phyloP scores from a whole-genome alignment of 257 asterid species.

The Verbascum thapsus region DNA sequence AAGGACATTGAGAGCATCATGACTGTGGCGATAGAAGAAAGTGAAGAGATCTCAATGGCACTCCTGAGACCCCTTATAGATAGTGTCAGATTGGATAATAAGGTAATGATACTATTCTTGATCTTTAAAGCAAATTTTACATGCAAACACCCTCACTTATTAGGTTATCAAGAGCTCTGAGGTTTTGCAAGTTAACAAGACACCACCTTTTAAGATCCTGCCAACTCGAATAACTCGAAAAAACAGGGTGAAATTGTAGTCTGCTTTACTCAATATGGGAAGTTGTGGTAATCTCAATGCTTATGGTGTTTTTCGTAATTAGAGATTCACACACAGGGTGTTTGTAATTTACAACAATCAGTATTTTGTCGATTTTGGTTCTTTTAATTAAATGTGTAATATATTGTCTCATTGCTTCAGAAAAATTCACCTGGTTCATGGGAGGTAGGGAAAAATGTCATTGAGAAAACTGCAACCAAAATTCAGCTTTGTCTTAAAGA shows the following conservation, averaged over 20 bases:
- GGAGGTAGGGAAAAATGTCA: conserved; percentile 40
- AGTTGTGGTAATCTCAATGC: too few species aligned
- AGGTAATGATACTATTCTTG: conserved; percentile 29
- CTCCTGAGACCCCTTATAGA: conserved; percentile 42
- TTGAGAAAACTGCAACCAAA: conserved; percentile 36
- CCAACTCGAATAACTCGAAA: too few species aligned
- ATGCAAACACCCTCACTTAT: too few species aligned
- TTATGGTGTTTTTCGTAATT: too few species aligned
- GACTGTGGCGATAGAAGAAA: conserved; percentile 39
- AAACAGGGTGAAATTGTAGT: too few species aligned
- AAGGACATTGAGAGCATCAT: conserved; percentile 42
- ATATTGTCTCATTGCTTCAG: conserved; percentile 34
- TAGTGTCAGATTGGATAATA: conserved; percentile 33
- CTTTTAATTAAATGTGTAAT: not conserved
- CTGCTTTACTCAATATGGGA: too few species aligned
- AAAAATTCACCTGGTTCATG: conserved; percentile 36
- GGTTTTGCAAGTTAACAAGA: too few species aligned
- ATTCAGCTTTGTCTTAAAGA: conserved; percentile 36
- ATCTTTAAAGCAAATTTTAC: not conserved
- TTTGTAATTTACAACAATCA: not conserved
- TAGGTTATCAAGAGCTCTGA: too few species aligned
- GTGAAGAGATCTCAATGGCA: conserved; percentile 42
- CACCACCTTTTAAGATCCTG: too few species aligned
- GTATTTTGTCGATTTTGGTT: conserved; percentile 3
- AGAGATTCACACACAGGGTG: too few species aligned